These are phyloP conservation scores for Vicia sativa DNA, from an alignment of 306 rosid species.

Conservation along the genomic window DNA sequence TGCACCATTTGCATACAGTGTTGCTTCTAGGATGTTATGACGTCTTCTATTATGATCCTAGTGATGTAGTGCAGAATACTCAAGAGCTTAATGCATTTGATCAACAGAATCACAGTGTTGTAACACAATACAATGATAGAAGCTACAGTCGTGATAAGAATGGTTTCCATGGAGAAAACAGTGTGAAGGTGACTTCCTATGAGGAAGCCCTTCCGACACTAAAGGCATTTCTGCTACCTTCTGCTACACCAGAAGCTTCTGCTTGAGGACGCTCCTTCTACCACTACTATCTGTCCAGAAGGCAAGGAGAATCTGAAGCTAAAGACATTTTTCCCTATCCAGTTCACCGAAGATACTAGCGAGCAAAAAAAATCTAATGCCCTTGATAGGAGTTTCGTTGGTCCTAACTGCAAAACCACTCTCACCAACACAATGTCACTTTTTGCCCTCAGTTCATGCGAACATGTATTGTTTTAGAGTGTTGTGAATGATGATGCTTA, in stretches of 20 bases:
- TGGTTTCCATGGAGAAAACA: constrained; percentile 95
- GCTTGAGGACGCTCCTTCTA: constrained; percentile 75
- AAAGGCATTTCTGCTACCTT: constrained; percentile 99
- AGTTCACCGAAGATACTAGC: constrained; percentile 75
- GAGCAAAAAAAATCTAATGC: constrained; percentile 65
- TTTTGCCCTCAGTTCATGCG: constrained; percentile 88
- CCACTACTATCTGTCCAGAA: constrained; percentile 78
- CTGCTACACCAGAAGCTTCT: constrained; percentile 90
- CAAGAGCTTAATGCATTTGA: constrained; percentile 95
- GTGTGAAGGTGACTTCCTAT: constrained; percentile 96
- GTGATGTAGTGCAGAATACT: constrained; percentile 74
- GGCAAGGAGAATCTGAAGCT: constrained; percentile 88
- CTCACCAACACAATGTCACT: constrained; percentile 80
- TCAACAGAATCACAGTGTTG: constrained; percentile 95
- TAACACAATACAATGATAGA: constrained; percentile 82
- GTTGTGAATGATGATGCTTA: no score
- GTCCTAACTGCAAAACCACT: constrained; percentile 95
- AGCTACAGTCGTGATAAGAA: constrained; percentile 71
- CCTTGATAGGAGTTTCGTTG: constrained; percentile 63
- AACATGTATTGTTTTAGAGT: no score
- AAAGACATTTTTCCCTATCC: constrained; percentile 75
- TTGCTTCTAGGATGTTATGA: no score
- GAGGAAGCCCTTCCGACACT: constrained; percentile 97
- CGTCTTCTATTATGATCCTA: no score
- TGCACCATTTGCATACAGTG: no score